Evolutionary conservation across 2,329 filamentous ascomycete genomes (phyloP), one percentile per base, ranked within the genome.

Genomic region (Ilyonectria sp.): DNA sequence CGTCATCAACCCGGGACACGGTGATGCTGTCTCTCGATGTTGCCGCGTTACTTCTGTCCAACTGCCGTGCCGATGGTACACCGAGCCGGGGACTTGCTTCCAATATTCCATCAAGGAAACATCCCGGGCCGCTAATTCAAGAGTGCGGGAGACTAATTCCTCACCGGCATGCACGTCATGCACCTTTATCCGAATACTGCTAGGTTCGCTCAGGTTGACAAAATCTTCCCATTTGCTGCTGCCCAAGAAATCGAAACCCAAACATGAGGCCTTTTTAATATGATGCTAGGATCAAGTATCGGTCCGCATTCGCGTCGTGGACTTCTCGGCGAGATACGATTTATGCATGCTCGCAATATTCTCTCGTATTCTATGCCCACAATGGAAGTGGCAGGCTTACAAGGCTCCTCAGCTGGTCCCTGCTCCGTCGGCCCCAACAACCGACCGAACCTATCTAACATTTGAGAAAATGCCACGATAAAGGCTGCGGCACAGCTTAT

Each of bases 391-490:
- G 37, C 13, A 40, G 10, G 13, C 37, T 40, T 40, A 9, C 13
- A 6, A 40, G 37, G 13, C 37, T 40, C 37, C 37, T 15, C 3
- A 6, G 15, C 37, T 40, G 37, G 17, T 40, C 37, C 17, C 19
- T 46, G 44, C 44, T 19, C 44, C 44, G n/a, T 13, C 44, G 44
- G 44, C 44, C 19, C 44, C 44, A 46, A 21, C 9, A 46, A 46
- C 44, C 44, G 44, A 11, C 44, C 7, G 44, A 46, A 46, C 44
- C 44, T 46, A 46, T 50, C 47, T 50, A 15, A n/a, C 47, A 31
- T 9, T 29, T 17, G 47, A n/a, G 23, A n/a, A 50, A 29, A 29
- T 29, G 13, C 13, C 23, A n/a, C 11, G 26, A 29, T 31, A 17
- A 17, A 29, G 15, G 13, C 47, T 50, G 47, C 23, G 47, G 47